Percentiles rank a stretch among this genome's conserved stretches.
Conservation (phyloP, 805 yeast species). For the Vanderwaltozyma tropicalis region DNA sequence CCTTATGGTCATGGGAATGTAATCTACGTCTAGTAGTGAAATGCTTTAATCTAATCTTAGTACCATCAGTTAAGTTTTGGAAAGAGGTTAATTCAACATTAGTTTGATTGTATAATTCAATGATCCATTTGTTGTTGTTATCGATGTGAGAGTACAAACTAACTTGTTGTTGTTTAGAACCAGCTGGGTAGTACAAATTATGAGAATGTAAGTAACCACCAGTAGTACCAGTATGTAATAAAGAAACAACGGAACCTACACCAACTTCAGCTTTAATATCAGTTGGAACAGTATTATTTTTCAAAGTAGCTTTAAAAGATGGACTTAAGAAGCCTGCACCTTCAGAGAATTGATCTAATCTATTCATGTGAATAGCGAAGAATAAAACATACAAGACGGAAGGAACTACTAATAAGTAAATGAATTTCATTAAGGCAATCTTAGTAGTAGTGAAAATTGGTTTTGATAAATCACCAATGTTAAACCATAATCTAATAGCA, state of each 20-base stretch:
- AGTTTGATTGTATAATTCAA: conserved; percentile 53
- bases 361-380: conserved; percentile 53
- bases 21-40: conserved; percentile 49
- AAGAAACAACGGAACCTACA: conserved; percentile 52
- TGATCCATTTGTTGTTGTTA: conserved; percentile 58
- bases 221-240: conserved; percentile 59
- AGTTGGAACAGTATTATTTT: conserved; percentile 50
- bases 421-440: conserved; percentile 43
- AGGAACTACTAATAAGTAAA: conserved; percentile 50
- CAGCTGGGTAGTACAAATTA: conserved; percentile 56
- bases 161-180: conserved; percentile 77
- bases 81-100: conserved; percentile 39
- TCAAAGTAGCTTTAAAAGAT: conserved; percentile 56
- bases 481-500: conserved; percentile 55
- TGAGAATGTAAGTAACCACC: conserved; percentile 86
- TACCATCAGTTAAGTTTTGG: conserved; percentile 54
- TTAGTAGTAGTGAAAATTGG: conserved; percentile 34
- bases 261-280: conserved; percentile 59
- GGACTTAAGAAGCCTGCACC: conserved; percentile 65
- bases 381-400: conserved; percentile 41
- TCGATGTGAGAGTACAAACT: conserved; percentile 75
- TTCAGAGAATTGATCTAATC: conserved; percentile 52
- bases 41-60: conserved; percentile 61
- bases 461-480: conserved; percentile 58
- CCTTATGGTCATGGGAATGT: conserved; percentile 75